Conservation (phyloP, 2,329 filamentous ascomycete genomes). For the Fusarium keratoplasticum region DNA sequence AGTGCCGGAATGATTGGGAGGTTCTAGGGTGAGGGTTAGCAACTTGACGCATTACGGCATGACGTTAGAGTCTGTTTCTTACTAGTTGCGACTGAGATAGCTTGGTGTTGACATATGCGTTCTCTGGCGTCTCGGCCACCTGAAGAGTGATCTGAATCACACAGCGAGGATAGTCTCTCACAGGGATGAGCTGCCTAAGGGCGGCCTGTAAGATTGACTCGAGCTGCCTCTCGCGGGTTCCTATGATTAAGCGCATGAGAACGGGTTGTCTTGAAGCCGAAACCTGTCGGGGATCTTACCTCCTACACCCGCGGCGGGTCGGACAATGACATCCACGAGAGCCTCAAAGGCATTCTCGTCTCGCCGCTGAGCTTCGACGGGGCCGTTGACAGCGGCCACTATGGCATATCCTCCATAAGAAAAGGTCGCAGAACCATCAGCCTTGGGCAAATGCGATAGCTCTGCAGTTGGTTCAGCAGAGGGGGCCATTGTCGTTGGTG, state of each 20-base stretch:
- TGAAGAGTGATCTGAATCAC: constrained; percentile 88
- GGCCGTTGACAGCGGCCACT: constrained; percentile 89
- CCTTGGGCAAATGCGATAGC: constrained; percentile 72
- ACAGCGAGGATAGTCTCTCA: constrained; percentile 79
- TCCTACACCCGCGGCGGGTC: constrained; percentile 86
- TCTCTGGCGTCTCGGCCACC: constrained; percentile 75
- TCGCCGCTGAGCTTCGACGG: constrained; percentile 87
- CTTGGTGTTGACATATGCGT: constrained; percentile 72
- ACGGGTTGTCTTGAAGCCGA: constrained; percentile 8
- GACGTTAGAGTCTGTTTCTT: constrained; percentile 44
- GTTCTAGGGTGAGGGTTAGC: constrained; percentile 63
- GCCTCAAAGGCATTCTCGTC: constrained; percentile 95
- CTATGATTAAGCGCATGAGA: constrained; percentile 51
- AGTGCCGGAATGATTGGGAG: constrained; percentile 84
- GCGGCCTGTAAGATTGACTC: constrained; percentile 80
- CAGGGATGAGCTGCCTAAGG: constrained; percentile 78
- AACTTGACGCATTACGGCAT: constrained; percentile 1
- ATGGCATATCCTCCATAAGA: constrained; percentile 82
- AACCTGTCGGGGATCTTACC: constrained; percentile 60
- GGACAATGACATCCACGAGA: constrained; percentile 87
- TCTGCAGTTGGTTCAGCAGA: constrained; percentile 62
- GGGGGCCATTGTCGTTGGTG: constrained; percentile 55
- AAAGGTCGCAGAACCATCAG: constrained; percentile 85
- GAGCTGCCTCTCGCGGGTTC: constrained; percentile 82
- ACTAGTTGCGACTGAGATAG: constrained; percentile 71